These are phyloP conservation scores for Diplodia mutila DNA, from an alignment of 2,329 filamentous ascomycete species.

Conservation along the genomic window DNA sequence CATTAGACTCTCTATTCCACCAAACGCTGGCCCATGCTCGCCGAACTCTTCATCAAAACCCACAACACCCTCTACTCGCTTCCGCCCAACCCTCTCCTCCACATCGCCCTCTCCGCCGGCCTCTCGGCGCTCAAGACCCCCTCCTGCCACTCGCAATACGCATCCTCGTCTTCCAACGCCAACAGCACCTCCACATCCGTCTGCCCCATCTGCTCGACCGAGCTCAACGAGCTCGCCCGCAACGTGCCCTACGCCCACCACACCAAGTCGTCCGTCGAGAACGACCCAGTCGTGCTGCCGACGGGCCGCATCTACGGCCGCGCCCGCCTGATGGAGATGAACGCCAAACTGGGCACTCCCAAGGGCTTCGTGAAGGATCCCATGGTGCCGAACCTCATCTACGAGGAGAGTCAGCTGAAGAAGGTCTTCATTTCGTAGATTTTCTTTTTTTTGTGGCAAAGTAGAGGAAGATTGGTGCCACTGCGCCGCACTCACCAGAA, in stretches of 20 bases:
- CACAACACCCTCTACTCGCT: conserved; percentile 86
- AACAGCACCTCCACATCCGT: conserved; percentile 70
- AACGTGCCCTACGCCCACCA: conserved; percentile 94
- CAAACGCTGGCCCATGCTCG: conserved; percentile 74
- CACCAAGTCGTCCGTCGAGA: conserved; percentile 89
- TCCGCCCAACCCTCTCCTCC: conserved; percentile 79
- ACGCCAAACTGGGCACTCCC: conserved; percentile 74
- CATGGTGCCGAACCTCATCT: conserved; percentile 66
- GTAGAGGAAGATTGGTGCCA: not conserved
- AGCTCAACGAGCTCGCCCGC: conserved; percentile 87
- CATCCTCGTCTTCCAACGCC: conserved; percentile 58
- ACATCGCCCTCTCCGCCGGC: conserved; percentile 87
- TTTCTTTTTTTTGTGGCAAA: not conserved
- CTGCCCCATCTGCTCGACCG: conserved; percentile 94
- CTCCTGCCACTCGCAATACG: conserved; percentile 75
- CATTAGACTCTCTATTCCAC: conserved; percentile 71
- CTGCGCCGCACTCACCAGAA: not conserved
- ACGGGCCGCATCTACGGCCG: conserved; percentile 85
- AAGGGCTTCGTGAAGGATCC: conserved; percentile 75
- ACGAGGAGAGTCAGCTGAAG: conserved; percentile 64
- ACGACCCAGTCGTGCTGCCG: conserved; percentile 82
- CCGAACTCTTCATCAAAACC: conserved; percentile 78
- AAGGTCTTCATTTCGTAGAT: conserved; percentile 86
- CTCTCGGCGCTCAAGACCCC: conserved; percentile 95
- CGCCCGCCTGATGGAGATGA: conserved; percentile 73